phyloP scores from a whole-genome alignment of 257 asterid genomes.

The Coffea eugenioides region DNA sequence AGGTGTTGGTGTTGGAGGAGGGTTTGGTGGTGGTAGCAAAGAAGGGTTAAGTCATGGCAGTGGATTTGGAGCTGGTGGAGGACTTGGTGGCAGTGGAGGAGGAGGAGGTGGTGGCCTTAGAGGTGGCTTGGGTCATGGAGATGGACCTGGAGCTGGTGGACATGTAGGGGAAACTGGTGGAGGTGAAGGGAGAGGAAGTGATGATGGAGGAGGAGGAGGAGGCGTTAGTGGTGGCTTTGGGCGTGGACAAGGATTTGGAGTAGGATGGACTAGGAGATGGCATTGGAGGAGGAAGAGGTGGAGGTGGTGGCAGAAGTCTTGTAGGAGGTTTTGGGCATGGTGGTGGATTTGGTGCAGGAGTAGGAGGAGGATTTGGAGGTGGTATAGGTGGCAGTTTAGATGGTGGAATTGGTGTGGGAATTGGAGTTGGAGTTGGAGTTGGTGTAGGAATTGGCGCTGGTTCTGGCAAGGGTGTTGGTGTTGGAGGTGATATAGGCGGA shows the following conservation, averaged over 20 bases:
- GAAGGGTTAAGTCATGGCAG: neutral
- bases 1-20: slow-evolving; percentile 5
- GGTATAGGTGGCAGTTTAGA: neutral
- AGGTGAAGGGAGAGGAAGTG: neutral
- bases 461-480: neutral
- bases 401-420: neutral
- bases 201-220: slow-evolving; percentile 15
- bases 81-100: neutral
- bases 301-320: slow-evolving; percentile 18
- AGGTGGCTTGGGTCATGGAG: slow-evolving; percentile 18
- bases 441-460: too few species aligned
- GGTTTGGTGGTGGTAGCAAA: slow-evolving; percentile 15
- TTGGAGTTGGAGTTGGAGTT: too few species aligned
- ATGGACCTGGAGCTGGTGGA: slow-evolving; percentile 24
- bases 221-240: slow-evolving; percentile 24
- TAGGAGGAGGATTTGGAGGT: slow-evolving; percentile 3
- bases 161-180: slow-evolving; percentile 22
- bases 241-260: slow-evolving; percentile 26
- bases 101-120: slow-evolving; percentile 28
- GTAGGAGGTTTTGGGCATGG: neutral
- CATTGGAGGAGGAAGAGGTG: slow-evolving; percentile 14
- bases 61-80: slow-evolving; percentile 20
- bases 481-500: neutral
- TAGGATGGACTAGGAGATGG: slow-evolving; percentile 31
- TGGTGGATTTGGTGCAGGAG: slow-evolving; percentile 16